Conservation (phyloP, 148 eudicot species). For the Camellia sinensis region DNA sequence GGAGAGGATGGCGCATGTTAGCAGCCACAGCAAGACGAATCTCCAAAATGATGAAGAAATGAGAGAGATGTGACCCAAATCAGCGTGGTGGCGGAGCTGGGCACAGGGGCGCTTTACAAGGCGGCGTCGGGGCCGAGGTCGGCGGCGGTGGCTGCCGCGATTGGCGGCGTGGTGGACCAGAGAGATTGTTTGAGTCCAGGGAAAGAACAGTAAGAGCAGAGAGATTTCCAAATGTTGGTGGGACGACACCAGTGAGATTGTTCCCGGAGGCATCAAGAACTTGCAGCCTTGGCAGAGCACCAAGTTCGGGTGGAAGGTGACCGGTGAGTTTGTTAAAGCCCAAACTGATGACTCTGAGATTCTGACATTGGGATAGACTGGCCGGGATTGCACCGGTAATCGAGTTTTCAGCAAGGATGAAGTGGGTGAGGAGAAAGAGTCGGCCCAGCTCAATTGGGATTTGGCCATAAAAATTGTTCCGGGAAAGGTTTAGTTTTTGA, state of each 20-base stretch:
- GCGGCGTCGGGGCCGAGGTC: too few species aligned
- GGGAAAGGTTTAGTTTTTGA: not conserved
- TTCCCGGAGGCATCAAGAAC: not conserved
- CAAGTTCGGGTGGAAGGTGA: not conserved
- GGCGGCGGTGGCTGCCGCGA: too few species aligned
- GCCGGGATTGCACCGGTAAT: constrained; percentile 1
- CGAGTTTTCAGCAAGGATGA: not conserved
- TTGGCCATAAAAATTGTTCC: constrained; percentile 7
- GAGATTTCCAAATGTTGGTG: constrained; percentile 12
- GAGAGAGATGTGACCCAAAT: too few species aligned
- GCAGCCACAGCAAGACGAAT: too few species aligned
- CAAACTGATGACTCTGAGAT: not conserved
- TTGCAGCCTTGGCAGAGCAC: not conserved
- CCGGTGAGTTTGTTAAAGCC: not conserved
- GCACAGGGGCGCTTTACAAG: too few species aligned
- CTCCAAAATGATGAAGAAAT: too few species aligned
- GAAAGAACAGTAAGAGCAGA: not conserved
- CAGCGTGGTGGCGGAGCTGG: too few species aligned
- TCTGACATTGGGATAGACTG: not conserved
- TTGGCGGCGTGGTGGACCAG: too few species aligned
- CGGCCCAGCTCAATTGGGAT: constrained; percentile 5
- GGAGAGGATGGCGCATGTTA: too few species aligned
- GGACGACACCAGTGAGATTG: not conserved
- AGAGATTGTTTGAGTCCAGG: constrained; percentile 1
- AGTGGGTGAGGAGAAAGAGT: not conserved